Percentiles rank a stretch among this genome's conserved stretches.
Conservation (phyloP, 2,329 filamentous ascomycete genomes). For the Pyrenochaeta sp. region DNA sequence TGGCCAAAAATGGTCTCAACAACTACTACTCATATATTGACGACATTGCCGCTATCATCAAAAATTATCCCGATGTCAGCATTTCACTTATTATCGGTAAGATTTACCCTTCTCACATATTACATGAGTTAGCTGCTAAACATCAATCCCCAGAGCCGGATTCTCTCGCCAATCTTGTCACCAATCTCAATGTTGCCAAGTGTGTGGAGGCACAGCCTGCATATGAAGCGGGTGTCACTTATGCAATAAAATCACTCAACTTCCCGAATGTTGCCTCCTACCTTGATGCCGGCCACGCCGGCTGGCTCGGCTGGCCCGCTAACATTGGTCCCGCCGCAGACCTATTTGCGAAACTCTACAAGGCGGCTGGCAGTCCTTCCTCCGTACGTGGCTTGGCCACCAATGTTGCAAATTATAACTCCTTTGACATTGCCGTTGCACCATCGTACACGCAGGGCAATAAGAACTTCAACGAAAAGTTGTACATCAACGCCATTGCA, state of each 20-base stretch:
- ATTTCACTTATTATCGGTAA: conserved; percentile 60
- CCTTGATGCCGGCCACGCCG: conserved; percentile 68
- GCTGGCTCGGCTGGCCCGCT: conserved; percentile 69
- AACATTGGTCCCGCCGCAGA: conserved; percentile 62
- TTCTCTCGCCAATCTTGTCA: conserved; percentile 68
- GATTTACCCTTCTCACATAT: not conserved
- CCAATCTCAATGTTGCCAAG: conserved; percentile 62
- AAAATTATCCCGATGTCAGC: conserved; percentile 59
- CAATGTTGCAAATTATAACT: conserved; percentile 67
- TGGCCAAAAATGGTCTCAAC: conserved; percentile 59
- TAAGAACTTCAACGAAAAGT: conserved; percentile 61
- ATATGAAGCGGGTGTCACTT: conserved; percentile 64
- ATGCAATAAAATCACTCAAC: conserved; percentile 65
- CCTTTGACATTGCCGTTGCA: conserved; percentile 56
- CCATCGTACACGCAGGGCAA: conserved; percentile 55
- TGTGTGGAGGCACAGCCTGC: conserved; percentile 62
- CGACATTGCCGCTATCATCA: conserved; percentile 60
- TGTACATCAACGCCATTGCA: conserved; percentile 60
- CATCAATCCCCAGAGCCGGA: conserved; percentile 59
- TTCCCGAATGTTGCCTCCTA: conserved; percentile 69
- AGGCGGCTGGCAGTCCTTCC: conserved; percentile 54
- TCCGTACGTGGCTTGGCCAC: conserved; percentile 61
- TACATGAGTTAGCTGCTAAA: too few relatives aligned
- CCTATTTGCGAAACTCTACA: conserved; percentile 57
- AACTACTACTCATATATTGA: conserved; percentile 63